Evolutionary conservation across 805 yeast species (phyloP).

Genomic region (Cyberlindnera nakhonratchasimensis): DNA sequence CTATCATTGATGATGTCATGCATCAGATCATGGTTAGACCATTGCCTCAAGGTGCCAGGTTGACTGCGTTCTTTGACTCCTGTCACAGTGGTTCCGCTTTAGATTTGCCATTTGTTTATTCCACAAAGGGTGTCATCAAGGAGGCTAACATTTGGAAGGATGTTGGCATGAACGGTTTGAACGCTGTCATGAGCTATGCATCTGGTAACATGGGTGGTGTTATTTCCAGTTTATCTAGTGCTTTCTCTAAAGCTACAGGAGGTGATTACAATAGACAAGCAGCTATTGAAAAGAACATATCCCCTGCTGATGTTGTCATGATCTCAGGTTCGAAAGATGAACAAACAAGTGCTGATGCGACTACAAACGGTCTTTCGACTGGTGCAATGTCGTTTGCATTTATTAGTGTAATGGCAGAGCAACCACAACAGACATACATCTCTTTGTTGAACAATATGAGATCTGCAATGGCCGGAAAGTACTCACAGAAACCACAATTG

Average conservation of each 20-base stretch:
- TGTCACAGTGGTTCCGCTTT: constrained; percentile 75
- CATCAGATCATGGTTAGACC: constrained; percentile 60
- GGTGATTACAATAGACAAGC: constrained; percentile 32
- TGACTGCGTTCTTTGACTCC: constrained; percentile 69
- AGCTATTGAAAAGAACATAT: constrained; percentile 44
- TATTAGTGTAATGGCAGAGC: constrained; percentile 50
- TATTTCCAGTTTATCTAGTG: constrained; percentile 19
- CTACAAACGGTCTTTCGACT: constrained; percentile 58
- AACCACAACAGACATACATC: constrained; percentile 56
- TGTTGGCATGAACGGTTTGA: constrained; percentile 57
- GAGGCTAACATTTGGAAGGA: constrained; percentile 69
- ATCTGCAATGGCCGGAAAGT: constrained; percentile 51
- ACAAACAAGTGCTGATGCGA: constrained; percentile 57
- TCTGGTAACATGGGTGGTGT: constrained; percentile 46
- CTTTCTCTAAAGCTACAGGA: constrained; percentile 21
- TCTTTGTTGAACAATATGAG: constrained; percentile 61
- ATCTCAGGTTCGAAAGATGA: constrained; percentile 70
- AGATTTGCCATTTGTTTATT: constrained; percentile 66
- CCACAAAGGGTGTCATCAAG: constrained; percentile 69
- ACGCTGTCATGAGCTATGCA: constrained; percentile 51
- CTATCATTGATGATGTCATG: constrained; percentile 62
- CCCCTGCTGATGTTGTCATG: constrained; percentile 65
- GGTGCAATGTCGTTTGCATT: constrained; percentile 78
- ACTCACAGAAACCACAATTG: constrained; percentile 71
- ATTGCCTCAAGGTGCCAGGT: constrained; percentile 59